Percentiles rank a stretch among this genome's conserved stretches.
Evolutionary conservation across 495 filamentous ascomycete species (phyloP).

Genomic region (Halenospora varia): DNA sequence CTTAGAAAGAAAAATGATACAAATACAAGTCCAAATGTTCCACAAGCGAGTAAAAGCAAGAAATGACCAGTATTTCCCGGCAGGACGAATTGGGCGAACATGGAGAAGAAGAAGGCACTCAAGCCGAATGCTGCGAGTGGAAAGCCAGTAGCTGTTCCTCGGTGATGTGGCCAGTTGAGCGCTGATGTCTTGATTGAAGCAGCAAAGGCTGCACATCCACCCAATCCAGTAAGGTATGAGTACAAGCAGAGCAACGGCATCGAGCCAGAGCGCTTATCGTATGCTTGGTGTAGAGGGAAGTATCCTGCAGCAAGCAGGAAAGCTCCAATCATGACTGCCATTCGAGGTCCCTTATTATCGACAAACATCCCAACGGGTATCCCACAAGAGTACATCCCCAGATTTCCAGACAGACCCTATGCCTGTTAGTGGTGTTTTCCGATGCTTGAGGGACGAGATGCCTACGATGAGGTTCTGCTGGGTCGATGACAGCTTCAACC

Average conservation of each 20-base stretch:
- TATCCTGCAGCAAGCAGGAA: constrained; percentile 72
- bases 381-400: constrained; percentile 92
- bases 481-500: constrained; percentile 80
- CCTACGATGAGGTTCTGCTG: constrained; percentile 85
- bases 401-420: constrained; percentile 80
- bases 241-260: constrained; percentile 74
- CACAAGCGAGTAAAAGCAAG: constrained; percentile 72
- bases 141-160: constrained; percentile 92
- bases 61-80: constrained; percentile 79
- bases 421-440: constrained; percentile 7
- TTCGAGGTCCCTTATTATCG: constrained; percentile 75
- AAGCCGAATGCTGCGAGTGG: constrained; percentile 90
- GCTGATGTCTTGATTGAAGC: constrained; percentile 86
- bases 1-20: constrained; percentile 76
- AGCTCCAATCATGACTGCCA: constrained; percentile 69
- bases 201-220: constrained; percentile 82
- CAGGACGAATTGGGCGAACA: constrained; percentile 70
- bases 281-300: constrained; percentile 68
- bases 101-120: constrained; percentile 94
- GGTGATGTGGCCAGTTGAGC: constrained; percentile 85
- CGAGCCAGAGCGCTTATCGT: constrained; percentile 58
- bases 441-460: constrained; percentile 15
- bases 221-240: constrained; percentile 77
- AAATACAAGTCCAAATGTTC: constrained; percentile 73
- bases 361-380: constrained; percentile 87